Conservation (phyloP, 2,329 filamentous ascomycete species). For the Sclerotinia subarctica region DNA sequence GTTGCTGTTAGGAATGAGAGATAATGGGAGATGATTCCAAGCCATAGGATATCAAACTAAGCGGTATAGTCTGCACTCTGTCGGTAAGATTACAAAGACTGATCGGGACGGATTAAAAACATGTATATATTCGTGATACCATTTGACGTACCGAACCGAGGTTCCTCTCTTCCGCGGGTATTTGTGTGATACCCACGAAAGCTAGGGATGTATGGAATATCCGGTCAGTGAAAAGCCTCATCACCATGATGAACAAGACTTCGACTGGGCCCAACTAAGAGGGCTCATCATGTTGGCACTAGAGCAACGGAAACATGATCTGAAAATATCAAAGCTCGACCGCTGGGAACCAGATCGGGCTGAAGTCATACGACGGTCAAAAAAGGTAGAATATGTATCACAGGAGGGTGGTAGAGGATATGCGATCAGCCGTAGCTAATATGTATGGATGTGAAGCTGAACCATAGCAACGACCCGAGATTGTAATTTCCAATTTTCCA, state of each 20-base stretch:
- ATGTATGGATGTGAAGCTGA: conserved; percentile 3
- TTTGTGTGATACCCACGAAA: conserved; percentile 8
- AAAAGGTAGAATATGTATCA: neutral
- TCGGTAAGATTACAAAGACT: neutral
- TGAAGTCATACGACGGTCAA: neutral
- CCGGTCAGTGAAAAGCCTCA: neutral
- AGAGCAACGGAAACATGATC: neutral
- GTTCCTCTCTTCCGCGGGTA: conserved; percentile 4
- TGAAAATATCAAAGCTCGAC: neutral
- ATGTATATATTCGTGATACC: neutral
- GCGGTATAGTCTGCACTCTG: neutral
- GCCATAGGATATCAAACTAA: neutral
- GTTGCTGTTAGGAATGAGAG: neutral
- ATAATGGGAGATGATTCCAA: neutral
- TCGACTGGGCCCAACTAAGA: neutral
- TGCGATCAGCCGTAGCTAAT: conserved; percentile 14
- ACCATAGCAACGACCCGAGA: neutral
- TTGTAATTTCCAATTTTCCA: neutral
- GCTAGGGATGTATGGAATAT: neutral
- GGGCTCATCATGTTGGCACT: neutral
- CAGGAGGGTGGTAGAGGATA: conserved; percentile 6
- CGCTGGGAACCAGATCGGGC: neutral
- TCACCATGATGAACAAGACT: neutral
- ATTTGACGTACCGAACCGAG: conserved; percentile 16
- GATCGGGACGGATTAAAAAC: neutral